Conservation (phyloP, 2,329 filamentous ascomycete genomes). For the Rhynchosporium agropyri region DNA sequence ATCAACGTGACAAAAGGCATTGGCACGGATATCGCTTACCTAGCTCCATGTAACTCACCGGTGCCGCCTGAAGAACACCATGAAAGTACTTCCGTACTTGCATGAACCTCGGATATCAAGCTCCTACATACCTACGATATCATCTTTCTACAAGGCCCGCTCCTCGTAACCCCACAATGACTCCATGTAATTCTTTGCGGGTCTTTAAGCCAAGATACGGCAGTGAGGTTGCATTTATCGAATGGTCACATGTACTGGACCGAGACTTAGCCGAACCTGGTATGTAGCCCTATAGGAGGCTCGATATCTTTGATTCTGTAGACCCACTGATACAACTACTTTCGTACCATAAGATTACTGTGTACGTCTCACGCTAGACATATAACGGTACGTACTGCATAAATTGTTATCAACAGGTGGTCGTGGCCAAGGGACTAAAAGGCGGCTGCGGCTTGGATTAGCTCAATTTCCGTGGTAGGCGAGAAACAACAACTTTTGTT, state of each 20-base stretch:
- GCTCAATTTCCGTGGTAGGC: not conserved
- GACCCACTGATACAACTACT: too few species aligned
- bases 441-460: not conserved
- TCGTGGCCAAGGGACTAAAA: not conserved
- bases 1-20: not conserved
- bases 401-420: not conserved
- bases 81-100: not conserved
- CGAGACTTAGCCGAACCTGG: too few species aligned
- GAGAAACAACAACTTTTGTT: not conserved
- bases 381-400: too few species aligned
- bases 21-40: not conserved
- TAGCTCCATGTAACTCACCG: not conserved
- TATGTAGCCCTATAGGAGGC: too few species aligned
- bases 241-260: too few species aligned
- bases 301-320: too few species aligned
- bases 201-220: not conserved
- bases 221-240: not conserved
- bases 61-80: not conserved
- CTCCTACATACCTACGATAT: not conserved
- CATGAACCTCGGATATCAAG: not conserved
- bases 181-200: not conserved
- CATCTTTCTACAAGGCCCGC: not conserved
- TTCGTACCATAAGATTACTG: too few species aligned
- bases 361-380: too few species aligned
- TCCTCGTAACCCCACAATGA: slow-evolving; percentile 3